Conservation (phyloP, 2,329 filamentous ascomycete species). For the Epichloe sibirici region DNA sequence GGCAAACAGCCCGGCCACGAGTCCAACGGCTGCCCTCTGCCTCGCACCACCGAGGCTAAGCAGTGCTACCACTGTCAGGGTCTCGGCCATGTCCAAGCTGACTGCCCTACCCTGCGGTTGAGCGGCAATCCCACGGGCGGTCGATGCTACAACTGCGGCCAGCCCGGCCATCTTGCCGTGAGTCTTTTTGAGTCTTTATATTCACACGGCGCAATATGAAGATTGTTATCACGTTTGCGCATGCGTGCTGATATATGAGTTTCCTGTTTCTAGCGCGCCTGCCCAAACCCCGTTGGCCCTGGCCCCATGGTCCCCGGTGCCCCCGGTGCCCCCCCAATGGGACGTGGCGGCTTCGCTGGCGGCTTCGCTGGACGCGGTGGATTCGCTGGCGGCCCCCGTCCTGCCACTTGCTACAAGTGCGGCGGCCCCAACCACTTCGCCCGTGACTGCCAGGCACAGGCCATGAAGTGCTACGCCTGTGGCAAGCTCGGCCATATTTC, state of each 20-base stretch:
- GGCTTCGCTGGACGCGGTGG: slow-evolving; percentile 59
- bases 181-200: slow-evolving; percentile 15
- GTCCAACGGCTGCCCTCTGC: slow-evolving; percentile 93
- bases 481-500: slow-evolving; percentile 93
- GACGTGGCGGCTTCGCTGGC: slow-evolving; percentile 56
- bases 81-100: slow-evolving; percentile 93
- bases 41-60: slow-evolving; percentile 95
- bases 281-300: slow-evolving; percentile 58
- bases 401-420: slow-evolving; percentile 63
- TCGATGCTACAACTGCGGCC: slow-evolving; percentile 93
- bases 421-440: slow-evolving; percentile 94
- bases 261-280: slow-evolving; percentile 50
- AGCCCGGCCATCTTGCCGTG: slow-evolving; percentile 84
- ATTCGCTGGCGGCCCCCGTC: slow-evolving; percentile 56
- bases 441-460: slow-evolving; percentile 93
- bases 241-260: slow-evolving; percentile 10
- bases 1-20: slow-evolving; percentile 90
- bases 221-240: not conserved
- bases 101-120: slow-evolving; percentile 91
- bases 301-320: slow-evolving; percentile 52
- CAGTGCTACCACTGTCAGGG: slow-evolving; percentile 99
- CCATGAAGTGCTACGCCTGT: slow-evolving; percentile 97
- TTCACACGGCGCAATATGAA: not conserved
- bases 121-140: slow-evolving; percentile 71
- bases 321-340: slow-evolving; percentile 30